Evolutionary conservation across 768 basidiomycete species (phyloP).

Genomic region (Inosperma sp.): DNA sequence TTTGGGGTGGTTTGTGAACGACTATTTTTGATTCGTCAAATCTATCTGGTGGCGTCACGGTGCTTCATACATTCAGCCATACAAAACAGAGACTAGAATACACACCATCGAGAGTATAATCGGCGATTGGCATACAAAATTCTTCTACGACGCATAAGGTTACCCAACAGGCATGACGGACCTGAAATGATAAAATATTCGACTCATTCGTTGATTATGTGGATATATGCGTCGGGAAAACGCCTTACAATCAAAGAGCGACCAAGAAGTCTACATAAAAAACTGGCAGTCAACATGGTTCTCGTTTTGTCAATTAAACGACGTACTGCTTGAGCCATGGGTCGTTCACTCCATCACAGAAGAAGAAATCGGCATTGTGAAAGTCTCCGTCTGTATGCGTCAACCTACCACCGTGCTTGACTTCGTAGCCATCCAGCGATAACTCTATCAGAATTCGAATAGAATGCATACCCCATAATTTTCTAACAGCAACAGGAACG

Average conservation of each 20-base stretch:
- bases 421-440: constrained; percentile 14
- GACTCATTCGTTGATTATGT: background rate
- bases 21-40: constrained; percentile 19
- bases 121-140: constrained; percentile 35
- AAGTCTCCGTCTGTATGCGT: constrained; percentile 33
- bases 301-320: background rate
- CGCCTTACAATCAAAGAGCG: constrained; percentile 29
- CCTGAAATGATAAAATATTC: constrained; percentile 19
- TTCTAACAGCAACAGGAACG: constrained; percentile 24
- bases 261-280: constrained; percentile 23
- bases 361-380: constrained; percentile 32
- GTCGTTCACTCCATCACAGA: constrained; percentile 34
- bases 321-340: constrained; percentile 36
- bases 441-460: background rate
- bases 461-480: constrained; percentile 30
- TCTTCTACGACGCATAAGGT: constrained; percentile 29
- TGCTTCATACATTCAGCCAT: constrained; percentile 22
- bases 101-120: constrained; percentile 36
- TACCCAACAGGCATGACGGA: constrained; percentile 38
- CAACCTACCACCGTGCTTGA: constrained; percentile 33
- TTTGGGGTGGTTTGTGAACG: background rate
- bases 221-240: constrained; percentile 6
- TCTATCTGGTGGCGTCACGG: constrained; percentile 10
- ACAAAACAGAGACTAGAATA: background rate
- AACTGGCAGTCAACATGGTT: background rate